Evolutionary conservation across 1,139 yeast genomes (phyloP), one percentile per base, ranked within the genome.

Genomic region (Kodamaea anthophila): DNA sequence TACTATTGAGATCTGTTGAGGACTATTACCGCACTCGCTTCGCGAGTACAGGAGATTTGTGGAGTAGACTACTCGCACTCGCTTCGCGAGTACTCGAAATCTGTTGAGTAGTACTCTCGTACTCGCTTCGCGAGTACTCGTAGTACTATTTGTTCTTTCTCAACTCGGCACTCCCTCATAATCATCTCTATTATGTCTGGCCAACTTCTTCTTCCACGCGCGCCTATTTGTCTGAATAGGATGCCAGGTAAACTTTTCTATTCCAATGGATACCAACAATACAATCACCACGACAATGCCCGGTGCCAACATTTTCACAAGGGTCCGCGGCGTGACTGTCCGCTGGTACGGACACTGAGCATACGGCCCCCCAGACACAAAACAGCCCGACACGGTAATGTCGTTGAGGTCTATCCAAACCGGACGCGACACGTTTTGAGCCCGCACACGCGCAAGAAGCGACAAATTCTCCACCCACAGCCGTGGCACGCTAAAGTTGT

Each of bases 321-420:
- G 78, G 33, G 73, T 74, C 29, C 75, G 63, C 23, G 62, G 62
- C 9, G 78, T 63, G 13, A 76, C 65, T 1, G 70, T 67, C 31
- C 58, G 60, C 35, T 73, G 74, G 48, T 87, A 88, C 0, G 96
- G 95, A 51, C 98, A 88, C 19, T 59, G 54, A 0, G 93, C 80
- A 37, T 73, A 68, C 0, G 88, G 77, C 0, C 96, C 95, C 2
- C 94, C 96, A 1, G 76, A 57, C 3, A 87, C 88, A 87, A 93
- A 88, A 50, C 98, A 88, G 32, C 76, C 70, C 11, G 70, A 55
- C 5, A 77, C 76, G 0, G 86, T 72, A 11, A 91, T 66, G 18
- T 91, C 86, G 50, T 91, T 91, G 39, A 87, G 44, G 51, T 87
- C 91, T 3, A 87, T 72, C 97, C 97, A 91, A 0, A 80, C 63